These are phyloP conservation scores for Teunomyces aglyptinius DNA, from an alignment of 805 yeast species.

Conservation along the genomic window DNA sequence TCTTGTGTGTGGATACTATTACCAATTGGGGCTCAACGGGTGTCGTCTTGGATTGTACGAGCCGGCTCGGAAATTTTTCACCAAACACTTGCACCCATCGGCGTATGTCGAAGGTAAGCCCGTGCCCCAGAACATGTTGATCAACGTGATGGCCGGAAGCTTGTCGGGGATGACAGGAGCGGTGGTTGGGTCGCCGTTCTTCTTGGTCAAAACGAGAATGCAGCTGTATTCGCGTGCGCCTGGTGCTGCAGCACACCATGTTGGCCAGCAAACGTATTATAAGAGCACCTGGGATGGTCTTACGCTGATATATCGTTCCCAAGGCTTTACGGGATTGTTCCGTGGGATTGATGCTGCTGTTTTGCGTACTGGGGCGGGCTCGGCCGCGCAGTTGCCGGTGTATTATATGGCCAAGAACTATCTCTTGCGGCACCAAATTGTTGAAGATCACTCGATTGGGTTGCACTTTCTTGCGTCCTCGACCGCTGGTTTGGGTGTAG, in stretches of 20 bases:
- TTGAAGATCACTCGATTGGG: conserved; percentile 58
- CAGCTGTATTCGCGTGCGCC: conserved; percentile 77
- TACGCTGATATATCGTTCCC: conserved; percentile 54
- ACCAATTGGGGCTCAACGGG: conserved; percentile 90
- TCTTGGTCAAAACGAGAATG: conserved; percentile 92
- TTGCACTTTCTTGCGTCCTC: conserved; percentile 74
- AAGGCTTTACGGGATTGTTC: conserved; percentile 77
- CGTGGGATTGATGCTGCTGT: conserved; percentile 95
- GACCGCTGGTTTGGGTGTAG: conserved; percentile 86
- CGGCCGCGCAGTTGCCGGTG: conserved; percentile 90
- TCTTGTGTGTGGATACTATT: conserved; percentile 79
- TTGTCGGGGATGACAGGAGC: conserved; percentile 89
- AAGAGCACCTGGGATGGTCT: conserved; percentile 68
- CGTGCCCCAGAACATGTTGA: conserved; percentile 39
- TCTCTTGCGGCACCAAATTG: conserved; percentile 50
- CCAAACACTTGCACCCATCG: conserved; percentile 51
- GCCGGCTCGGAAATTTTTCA: conserved; percentile 66
- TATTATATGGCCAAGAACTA: conserved; percentile 74
- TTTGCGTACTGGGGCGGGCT: conserved; percentile 92
- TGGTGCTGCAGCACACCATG: conserved; percentile 30
- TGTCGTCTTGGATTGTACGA: conserved; percentile 94
- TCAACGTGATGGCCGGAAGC: conserved; percentile 80
- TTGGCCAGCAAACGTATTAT: conserved; percentile 94
- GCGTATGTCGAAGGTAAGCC: conserved; percentile 41
- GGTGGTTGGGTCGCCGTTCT: conserved; percentile 84